Conservation (phyloP, 768 basidiomycete genomes). For the Fomitopsis serialis region DNA sequence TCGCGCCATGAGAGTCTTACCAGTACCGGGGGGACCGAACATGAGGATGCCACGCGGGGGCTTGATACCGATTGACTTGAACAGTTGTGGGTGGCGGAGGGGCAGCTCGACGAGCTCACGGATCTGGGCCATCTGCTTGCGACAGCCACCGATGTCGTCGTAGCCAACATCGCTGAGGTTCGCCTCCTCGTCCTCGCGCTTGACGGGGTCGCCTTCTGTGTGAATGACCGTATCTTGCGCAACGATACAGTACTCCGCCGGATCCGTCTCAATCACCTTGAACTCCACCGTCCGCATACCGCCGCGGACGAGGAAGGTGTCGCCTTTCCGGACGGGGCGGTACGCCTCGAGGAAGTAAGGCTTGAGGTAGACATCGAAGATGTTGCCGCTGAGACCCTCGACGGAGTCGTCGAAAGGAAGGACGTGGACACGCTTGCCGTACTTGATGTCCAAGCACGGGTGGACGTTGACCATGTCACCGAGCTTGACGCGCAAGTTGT, state of each 20-base stretch:
- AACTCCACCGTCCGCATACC: conserved; percentile 99
- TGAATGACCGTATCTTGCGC: conserved; percentile 99
- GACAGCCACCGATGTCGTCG: conserved; percentile 98
- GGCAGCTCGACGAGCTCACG: conserved; percentile 98
- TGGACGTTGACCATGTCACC: conserved; percentile 96
- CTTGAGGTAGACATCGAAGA: conserved; percentile 98
- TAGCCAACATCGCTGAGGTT: conserved; percentile 97
- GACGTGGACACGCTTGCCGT: conserved; percentile 96
- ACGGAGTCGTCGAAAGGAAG: conserved; percentile 98
- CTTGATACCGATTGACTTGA: conserved; percentile 99
- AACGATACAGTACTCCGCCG: conserved; percentile 96
- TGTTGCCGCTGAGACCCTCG: conserved; percentile 95
- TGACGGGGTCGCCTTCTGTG: conserved; percentile 97
- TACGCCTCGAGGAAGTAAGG: conserved; percentile 96
- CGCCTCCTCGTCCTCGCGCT: conserved; percentile 97
- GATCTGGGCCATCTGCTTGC: conserved; percentile 99
- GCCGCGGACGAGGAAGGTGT: conserved; percentile 98
- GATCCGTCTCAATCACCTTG: conserved; percentile 98
- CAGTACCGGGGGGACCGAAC: conserved; percentile 98
- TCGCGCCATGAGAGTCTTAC: conserved; percentile 99
- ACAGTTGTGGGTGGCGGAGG: conserved; percentile 95
- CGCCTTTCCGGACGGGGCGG: conserved; percentile 93
- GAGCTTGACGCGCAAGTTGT: conserved; percentile 96
- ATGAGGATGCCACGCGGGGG: conserved; percentile 98
- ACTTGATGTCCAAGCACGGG: conserved; percentile 96